A percentile compares a stretch with the other conserved stretches of the same genome.
Conservation (phyloP, 305 asterid species). For the Solanum hybrid region DNA sequence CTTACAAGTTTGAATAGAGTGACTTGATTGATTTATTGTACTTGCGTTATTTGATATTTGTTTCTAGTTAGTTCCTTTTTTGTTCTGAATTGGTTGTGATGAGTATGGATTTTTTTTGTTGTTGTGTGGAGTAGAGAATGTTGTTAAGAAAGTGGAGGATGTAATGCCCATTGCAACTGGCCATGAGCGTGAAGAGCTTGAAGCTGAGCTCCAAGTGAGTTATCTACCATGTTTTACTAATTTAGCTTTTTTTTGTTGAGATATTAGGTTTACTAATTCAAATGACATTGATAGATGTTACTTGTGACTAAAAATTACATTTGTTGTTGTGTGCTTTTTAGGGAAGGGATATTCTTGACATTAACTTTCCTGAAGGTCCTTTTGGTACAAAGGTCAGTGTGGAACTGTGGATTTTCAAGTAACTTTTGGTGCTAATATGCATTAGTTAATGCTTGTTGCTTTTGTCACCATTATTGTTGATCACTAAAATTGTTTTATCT, state of each 20-base stretch:
- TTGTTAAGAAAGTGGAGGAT: constrained; percentile 56
- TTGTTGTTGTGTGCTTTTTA: constrained; percentile 7
- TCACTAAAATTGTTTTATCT: not conserved
- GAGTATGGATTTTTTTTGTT: not conserved
- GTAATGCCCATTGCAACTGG: constrained; percentile 89
- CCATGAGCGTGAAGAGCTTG: constrained; percentile 91
- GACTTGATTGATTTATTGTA: not conserved
- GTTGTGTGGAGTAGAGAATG: constrained; percentile 28
- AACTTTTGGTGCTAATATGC: not conserved
- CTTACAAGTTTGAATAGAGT: not conserved
- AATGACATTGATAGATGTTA: not conserved
- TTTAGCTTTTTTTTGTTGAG: not conserved
- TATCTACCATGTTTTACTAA: not conserved
- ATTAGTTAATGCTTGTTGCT: not conserved
- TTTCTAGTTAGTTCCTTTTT: not conserved
- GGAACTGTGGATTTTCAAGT: constrained; percentile 11
- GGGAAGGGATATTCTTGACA: constrained; percentile 73
- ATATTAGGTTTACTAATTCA: not conserved
- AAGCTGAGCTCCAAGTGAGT: constrained; percentile 75
- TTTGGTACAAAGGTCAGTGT: constrained; percentile 84
- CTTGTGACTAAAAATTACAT: not conserved
- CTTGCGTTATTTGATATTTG: not conserved
- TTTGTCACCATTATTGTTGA: not conserved
- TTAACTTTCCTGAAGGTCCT: constrained; percentile 75
- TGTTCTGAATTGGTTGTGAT: not conserved